Conservation (phyloP, 73 alveolate species). For the Paramecium sexaurelia region DNA sequence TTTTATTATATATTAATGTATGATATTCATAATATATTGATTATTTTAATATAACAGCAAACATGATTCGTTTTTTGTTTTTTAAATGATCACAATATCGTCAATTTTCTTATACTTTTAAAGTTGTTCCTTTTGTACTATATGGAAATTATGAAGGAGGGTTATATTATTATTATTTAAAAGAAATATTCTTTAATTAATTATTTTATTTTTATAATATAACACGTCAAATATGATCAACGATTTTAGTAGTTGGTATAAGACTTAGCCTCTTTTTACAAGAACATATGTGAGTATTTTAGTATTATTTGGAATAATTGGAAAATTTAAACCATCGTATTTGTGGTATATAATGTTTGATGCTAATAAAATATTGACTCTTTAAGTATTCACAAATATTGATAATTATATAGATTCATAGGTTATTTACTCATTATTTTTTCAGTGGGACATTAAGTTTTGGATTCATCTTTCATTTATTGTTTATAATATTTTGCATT, state of each 20-base stretch:
- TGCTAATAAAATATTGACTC: neutral
- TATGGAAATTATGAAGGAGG: neutral
- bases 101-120: too few relatives aligned
- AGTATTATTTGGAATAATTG: conserved; percentile 12
- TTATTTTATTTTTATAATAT: neutral
- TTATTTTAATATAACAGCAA: too few relatives aligned
- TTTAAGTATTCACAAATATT: neutral
- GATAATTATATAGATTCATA: conserved; percentile 21
- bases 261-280: conserved; percentile 3
- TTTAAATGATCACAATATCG: too few relatives aligned
- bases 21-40: too few relatives aligned
- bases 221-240: conserved; percentile 28
- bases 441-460: conserved; percentile 26
- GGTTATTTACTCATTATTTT: conserved; percentile 47
- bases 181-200: conserved; percentile 36
- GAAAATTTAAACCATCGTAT: neutral
- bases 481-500: neutral
- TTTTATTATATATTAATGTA: too few relatives aligned
- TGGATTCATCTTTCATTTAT: neutral
- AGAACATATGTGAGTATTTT: conserved; percentile 48
- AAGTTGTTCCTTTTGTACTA: too few relatives aligned
- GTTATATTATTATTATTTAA: neutral
- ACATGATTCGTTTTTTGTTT: too few relatives aligned
- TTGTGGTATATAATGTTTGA: neutral
- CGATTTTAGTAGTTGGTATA: conserved; percentile 58